Base-by-base conservation (phyloP, 1,139 yeast genomes). In the Tardiomyces digboiensis region DNA sequence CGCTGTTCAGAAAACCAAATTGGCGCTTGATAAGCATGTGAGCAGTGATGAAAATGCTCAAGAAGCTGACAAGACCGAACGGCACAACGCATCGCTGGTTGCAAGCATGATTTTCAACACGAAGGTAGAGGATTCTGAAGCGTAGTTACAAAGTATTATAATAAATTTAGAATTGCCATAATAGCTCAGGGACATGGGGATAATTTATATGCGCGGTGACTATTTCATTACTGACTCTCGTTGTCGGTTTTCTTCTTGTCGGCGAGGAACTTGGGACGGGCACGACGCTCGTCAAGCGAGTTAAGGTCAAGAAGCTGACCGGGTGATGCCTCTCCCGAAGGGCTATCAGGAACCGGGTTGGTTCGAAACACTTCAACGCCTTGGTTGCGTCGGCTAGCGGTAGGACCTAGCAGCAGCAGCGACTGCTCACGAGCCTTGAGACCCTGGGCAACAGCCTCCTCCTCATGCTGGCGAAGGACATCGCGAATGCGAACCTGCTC, bases 1-100 rank as follows among this genome's bases (percentile, higher is more conserved):
- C 49, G 80, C 80, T 52, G 66, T 93, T 56, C 97, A 97, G 0
- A 86, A 85, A 57, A 87, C 93, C 55, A 91, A 91, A 65, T 72
- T 91, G 43, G 95, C 89, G 49, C 71, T 91, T 47, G 99, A 91
- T 62, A 75, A 76, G 50, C 75, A 79, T 39, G 33, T 26, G 33
- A 26, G 33, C 33, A 26, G 33, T 16, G 33, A 26, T 8, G 33
- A 26, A n/a, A 26, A 26, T 16, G 14, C 12, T 16, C 33, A 26
- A 8, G 33, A 26, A 16, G 33, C 33, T 16, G 33, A 26, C 16
- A 26, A 26, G 33, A 26, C 33, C 8, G 33, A 26, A 16, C 33
- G 33, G 10, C 33, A 26, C 33, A 26, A 26, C 10, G 33, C 33
- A 3, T 26, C 33, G 33, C 33, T 26, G 5, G 33, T 26, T 5